Conservation (phyloP, 2,329 filamentous ascomycete genomes). For the Microdochium bolleyi region DNA sequence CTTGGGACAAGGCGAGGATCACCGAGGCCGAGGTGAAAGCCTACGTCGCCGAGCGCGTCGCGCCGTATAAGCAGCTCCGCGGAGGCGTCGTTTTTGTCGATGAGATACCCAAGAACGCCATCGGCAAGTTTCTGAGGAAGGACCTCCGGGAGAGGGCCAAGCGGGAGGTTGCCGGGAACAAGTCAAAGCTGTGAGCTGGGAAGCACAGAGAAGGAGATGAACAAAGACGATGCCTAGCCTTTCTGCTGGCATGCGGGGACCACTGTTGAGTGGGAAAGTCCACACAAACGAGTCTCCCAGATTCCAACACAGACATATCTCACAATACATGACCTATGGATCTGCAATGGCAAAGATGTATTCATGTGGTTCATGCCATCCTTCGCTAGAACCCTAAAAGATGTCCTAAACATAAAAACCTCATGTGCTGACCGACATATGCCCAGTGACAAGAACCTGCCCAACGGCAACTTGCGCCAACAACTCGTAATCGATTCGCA, state of each 20-base stretch:
- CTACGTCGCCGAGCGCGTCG: constrained; percentile 15
- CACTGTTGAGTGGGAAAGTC: no score
- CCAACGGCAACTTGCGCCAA: neutral
- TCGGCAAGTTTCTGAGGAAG: constrained; percentile 51
- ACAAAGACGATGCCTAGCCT: no score
- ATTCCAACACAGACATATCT: no score
- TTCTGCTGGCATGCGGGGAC: no score
- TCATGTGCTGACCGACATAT: neutral
- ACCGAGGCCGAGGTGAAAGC: constrained; percentile 8
- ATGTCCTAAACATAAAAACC: neutral
- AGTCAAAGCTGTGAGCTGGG: neutral
- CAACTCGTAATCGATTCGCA: neutral
- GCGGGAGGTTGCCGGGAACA: constrained; percentile 6
- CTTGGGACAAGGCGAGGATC: neutral
- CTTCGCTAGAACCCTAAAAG: no score
- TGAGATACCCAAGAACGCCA: constrained; percentile 49
- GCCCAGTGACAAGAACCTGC: neutral
- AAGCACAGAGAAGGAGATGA: no score
- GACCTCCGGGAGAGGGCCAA: constrained; percentile 35
- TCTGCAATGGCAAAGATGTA: no score
- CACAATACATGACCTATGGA: no score
- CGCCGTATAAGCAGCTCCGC: constrained; percentile 17
- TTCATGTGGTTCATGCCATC: no score
- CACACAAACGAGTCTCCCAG: no score
- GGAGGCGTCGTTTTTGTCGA: constrained; percentile 31